These are phyloP conservation scores for Mortierella sp. DNA, from an alignment of 371 early-diverging fungal genomes.

Conservation along the genomic window DNA sequence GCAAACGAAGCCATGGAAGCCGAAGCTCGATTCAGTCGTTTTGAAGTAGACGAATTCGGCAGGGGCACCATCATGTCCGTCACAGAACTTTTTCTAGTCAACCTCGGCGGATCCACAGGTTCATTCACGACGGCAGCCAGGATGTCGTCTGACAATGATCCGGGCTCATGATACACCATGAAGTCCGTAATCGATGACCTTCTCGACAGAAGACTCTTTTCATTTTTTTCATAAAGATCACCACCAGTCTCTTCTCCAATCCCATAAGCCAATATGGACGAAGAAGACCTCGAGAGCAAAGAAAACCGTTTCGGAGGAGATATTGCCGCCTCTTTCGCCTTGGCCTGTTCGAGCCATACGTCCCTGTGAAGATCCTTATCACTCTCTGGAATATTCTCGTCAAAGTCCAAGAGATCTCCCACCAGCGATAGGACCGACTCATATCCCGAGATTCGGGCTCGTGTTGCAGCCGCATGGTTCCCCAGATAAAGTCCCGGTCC, in stretches of 20 bases:
- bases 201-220: slow-evolving; percentile 5
- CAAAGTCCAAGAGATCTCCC: slow-evolving; percentile 42
- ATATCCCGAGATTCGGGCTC: slow-evolving; percentile 49
- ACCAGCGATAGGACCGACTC: slow-evolving; percentile 47
- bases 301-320: slow-evolving; percentile 18
- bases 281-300: slow-evolving; percentile 17
- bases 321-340: background rate
- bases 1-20: slow-evolving; percentile 14
- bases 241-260: too few relatives aligned
- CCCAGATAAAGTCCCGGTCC: slow-evolving; percentile 50
- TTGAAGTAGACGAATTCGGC: slow-evolving; percentile 3
- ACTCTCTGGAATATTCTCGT: slow-evolving; percentile 43
- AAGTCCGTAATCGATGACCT: slow-evolving; percentile 36
- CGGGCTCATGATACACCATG: slow-evolving; percentile 25
- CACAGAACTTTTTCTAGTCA: slow-evolving; percentile 38
- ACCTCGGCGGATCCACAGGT: slow-evolving; percentile 30
- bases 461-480: slow-evolving; percentile 47
- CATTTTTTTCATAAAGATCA: background rate
- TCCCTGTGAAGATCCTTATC: slow-evolving; percentile 38
- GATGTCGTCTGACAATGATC: slow-evolving; percentile 4
- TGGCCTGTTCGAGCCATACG: slow-evolving; percentile 37
- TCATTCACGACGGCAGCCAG: slow-evolving; percentile 29
- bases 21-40: slow-evolving; percentile 8
- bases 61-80: slow-evolving; percentile 44
- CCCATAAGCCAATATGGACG: slow-evolving; percentile 13